phyloP scores from a whole-genome alignment of 768 basidiomycete genomes.

The Termitomyces sp. region DNA sequence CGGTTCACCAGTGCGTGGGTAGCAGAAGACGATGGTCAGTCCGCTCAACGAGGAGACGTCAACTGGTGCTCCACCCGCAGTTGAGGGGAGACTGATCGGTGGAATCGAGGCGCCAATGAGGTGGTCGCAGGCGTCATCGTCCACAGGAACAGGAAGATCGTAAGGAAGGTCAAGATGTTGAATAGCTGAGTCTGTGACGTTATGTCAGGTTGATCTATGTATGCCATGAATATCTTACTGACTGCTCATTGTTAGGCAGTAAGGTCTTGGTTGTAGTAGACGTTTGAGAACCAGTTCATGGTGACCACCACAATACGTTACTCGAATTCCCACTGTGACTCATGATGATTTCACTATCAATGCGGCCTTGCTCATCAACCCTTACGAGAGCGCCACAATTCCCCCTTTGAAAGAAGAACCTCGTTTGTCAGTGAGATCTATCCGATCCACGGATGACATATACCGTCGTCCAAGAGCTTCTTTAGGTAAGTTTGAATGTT shows the following conservation, averaged over 20 bases:
- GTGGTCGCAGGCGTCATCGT: constrained; percentile 17
- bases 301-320: background rate
- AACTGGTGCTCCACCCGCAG: constrained; percentile 8
- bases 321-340: background rate
- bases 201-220: background rate
- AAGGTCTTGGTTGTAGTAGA: background rate
- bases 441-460: background rate
- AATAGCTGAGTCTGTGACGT: background rate
- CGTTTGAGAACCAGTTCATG: background rate
- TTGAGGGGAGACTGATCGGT: constrained; percentile 13
- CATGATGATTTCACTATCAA: background rate
- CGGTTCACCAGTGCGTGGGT: constrained; percentile 16
- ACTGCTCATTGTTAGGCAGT: background rate
- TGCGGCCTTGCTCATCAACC: background rate
- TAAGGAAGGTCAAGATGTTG: constrained; percentile 9
- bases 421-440: background rate
- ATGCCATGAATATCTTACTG: background rate
- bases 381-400: background rate
- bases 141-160: constrained; percentile 15
- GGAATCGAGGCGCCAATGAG: constrained; percentile 10
- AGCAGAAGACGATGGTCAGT: constrained; percentile 16
- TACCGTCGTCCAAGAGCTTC: background rate
- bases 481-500: background rate
- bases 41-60: constrained; percentile 14
- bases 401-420: too few relatives aligned